These are phyloP conservation scores for Brassica incana DNA, from an alignment of 345 rosid species.

Conservation along the genomic window DNA sequence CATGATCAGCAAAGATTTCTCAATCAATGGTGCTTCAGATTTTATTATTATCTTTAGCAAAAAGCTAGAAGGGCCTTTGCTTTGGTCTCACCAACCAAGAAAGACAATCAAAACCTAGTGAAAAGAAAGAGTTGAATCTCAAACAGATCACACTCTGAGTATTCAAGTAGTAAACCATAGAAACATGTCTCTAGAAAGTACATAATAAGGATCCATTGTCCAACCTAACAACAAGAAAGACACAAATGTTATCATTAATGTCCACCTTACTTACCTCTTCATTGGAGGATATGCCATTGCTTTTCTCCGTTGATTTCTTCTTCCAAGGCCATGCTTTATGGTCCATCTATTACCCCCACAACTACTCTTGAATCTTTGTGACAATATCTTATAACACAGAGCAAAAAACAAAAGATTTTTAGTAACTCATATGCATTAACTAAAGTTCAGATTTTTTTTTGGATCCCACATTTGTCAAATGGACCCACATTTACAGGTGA, in stretches of 20 bases:
- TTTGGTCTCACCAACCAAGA: background rate
- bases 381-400: background rate
- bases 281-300: slow-evolving; percentile 35
- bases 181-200: background rate
- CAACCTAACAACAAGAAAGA: slow-evolving; percentile 11
- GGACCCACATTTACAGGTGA: slow-evolving; percentile 30
- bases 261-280: slow-evolving; percentile 51
- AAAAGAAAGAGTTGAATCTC: background rate
- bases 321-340: slow-evolving; percentile 81
- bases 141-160: background rate
- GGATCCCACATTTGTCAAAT: slow-evolving; percentile 8
- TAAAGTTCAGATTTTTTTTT: background rate
- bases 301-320: slow-evolving; percentile 66
- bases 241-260: background rate
- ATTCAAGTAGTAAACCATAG: background rate
- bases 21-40: background rate
- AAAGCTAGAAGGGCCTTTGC: background rate
- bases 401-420: background rate
- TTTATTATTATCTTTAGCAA: background rate
- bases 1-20: background rate
- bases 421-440: background rate
- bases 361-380: slow-evolving; percentile 11
- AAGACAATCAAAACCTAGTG: background rate
- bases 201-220: background rate
- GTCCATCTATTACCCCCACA: slow-evolving; percentile 54